Evolutionary conservation across 768 basidiomycete genomes (phyloP).

Genomic region (Porphyrellus cyaneotinctus): DNA sequence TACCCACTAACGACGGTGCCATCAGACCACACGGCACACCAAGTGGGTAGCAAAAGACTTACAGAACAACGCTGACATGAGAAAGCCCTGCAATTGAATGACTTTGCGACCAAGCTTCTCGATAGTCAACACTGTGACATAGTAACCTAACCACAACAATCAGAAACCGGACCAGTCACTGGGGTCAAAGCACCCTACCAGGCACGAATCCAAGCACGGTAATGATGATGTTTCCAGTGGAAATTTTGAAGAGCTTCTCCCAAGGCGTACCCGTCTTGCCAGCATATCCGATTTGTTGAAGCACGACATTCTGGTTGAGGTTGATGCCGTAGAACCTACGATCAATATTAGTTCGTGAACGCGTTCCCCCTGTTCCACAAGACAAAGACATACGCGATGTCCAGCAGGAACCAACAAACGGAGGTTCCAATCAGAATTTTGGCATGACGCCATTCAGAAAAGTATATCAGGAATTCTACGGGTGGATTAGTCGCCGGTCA

Average conservation of each 20-base stretch:
- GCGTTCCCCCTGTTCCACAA: not conserved
- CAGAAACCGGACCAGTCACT: not conserved
- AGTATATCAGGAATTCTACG: constrained; percentile 61
- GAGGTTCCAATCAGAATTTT: constrained; percentile 67
- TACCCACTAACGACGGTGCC: constrained; percentile 42
- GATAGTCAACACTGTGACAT: constrained; percentile 61
- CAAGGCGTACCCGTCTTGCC: constrained; percentile 54
- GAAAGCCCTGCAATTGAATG: constrained; percentile 75
- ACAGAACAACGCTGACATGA: constrained; percentile 67
- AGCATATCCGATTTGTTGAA: constrained; percentile 66
- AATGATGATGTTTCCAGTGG: constrained; percentile 66
- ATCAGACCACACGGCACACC: not conserved
- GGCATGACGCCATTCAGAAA: constrained; percentile 67
- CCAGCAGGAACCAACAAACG: constrained; percentile 70
- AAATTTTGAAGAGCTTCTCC: constrained; percentile 63
- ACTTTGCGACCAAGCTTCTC: constrained; percentile 70
- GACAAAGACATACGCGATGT: constrained; percentile 49
- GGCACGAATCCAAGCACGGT: constrained; percentile 76
- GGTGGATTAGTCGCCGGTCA: not conserved
- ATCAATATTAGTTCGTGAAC: not conserved
- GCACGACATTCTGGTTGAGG: constrained; percentile 73
- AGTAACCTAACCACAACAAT: constrained; percentile 49
- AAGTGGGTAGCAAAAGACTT: constrained; percentile 11
- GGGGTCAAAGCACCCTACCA: constrained; percentile 34
- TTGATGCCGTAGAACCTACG: constrained; percentile 72